Conservation (phyloP, 2,329 filamentous ascomycete species). For the Chalara sp. region DNA sequence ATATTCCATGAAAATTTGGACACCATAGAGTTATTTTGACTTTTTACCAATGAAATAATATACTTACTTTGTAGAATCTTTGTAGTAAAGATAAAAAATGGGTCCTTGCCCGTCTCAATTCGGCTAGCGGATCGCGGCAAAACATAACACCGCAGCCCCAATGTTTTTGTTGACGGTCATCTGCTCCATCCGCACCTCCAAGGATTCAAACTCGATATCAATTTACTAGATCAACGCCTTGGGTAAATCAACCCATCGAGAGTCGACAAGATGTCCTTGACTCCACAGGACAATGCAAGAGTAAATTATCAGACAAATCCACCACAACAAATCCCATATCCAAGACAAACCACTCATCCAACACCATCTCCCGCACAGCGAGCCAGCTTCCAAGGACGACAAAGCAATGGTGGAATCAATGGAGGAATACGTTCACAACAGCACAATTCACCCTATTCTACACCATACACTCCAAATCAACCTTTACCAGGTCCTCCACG, state of each 20-base stretch:
- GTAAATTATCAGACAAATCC: slow-evolving; percentile 17
- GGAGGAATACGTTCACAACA: slow-evolving; percentile 20
- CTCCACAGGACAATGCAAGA: slow-evolving; percentile 21
- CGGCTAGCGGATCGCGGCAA: too few relatives aligned
- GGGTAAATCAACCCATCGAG: slow-evolving; percentile 1
- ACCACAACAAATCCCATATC: slow-evolving; percentile 17
- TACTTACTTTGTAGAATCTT: too few relatives aligned
- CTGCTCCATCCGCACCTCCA: background rate
- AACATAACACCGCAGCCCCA: too few relatives aligned
- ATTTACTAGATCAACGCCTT: slow-evolving; percentile 15
- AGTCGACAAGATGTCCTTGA: slow-evolving; percentile 21
- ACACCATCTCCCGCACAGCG: slow-evolving; percentile 20
- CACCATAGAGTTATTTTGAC: too few relatives aligned
- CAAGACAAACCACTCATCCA: slow-evolving; percentile 15
- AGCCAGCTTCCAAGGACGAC: background rate
- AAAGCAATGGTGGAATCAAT: slow-evolving; percentile 1
- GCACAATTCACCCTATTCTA: slow-evolving; percentile 24
- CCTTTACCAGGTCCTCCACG: slow-evolving; percentile 14
- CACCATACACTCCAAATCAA: slow-evolving; percentile 23
- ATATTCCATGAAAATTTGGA: too few relatives aligned
- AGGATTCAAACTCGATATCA: background rate
- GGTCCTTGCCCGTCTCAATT: background rate
- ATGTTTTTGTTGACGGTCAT: too few relatives aligned
- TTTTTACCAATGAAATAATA: too few relatives aligned
- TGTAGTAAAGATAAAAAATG: too few relatives aligned